Conservation (phyloP, 192 early-diverging fungal species). For the Allomyces macrogynus region DNA sequence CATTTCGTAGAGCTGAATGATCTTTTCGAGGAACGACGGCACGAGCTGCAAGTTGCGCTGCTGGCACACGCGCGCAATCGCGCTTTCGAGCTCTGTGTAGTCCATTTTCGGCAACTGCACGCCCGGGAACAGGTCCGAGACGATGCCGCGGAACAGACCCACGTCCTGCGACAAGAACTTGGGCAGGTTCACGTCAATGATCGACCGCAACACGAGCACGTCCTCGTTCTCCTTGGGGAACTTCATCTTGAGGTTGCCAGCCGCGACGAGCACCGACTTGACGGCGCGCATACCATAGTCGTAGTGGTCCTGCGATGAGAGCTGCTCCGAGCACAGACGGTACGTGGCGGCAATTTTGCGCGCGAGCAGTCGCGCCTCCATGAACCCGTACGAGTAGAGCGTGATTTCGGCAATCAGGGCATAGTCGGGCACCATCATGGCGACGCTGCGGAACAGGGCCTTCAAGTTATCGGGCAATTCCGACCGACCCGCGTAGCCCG, state of each 20-base stretch:
- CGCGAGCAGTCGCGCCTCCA: slow-evolving; percentile 75
- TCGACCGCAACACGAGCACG: slow-evolving; percentile 72
- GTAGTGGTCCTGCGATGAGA: slow-evolving; percentile 91
- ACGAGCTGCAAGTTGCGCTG: slow-evolving; percentile 52
- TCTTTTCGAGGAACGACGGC: slow-evolving; percentile 83
- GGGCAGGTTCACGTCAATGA: slow-evolving; percentile 89
- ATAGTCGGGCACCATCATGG: slow-evolving; percentile 96
- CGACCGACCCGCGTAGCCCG: slow-evolving; percentile 94
- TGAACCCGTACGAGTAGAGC: slow-evolving; percentile 98
- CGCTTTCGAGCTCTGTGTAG: slow-evolving; percentile 46
- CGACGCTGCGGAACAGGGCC: slow-evolving; percentile 95
- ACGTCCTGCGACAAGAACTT: slow-evolving; percentile 96
- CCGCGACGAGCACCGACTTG: slow-evolving; percentile 96
- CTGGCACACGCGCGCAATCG: slow-evolving; percentile 53
- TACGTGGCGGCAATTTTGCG: slow-evolving; percentile 94
- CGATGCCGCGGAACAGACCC: slow-evolving; percentile 55
- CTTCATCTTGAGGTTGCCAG: slow-evolving; percentile 92
- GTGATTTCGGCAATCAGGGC: slow-evolving; percentile 98
- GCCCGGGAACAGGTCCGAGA: slow-evolving; percentile 87
- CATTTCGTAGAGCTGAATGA: slow-evolving; percentile 93
- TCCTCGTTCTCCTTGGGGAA: slow-evolving; percentile 27
- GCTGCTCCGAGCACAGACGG: slow-evolving; percentile 80
- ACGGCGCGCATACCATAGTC: slow-evolving; percentile 97
- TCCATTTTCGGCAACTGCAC: slow-evolving; percentile 63
- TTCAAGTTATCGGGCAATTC: slow-evolving; percentile 97